Evolutionary conservation across 768 basidiomycete species (phyloP).

Genomic region (Leucosporidium creatinivorum): DNA sequence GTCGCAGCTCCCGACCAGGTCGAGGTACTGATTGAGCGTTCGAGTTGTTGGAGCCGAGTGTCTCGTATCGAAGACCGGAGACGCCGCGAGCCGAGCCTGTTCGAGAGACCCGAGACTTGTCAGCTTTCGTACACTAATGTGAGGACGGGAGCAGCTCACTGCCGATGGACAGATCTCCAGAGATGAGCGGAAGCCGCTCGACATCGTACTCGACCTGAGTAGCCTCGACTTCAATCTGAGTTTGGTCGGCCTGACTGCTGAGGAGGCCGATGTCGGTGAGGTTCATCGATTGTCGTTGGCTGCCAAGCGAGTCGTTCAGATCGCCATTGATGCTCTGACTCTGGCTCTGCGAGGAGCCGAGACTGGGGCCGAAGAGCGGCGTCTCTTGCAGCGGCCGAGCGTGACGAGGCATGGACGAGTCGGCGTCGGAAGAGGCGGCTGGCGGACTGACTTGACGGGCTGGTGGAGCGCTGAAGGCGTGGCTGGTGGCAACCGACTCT

Average conservation of each 20-base stretch:
- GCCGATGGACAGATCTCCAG: conserved; percentile 1
- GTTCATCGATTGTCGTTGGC: background rate
- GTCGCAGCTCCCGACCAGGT: conserved; percentile 10
- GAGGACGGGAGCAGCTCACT: background rate
- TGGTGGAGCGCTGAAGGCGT: background rate
- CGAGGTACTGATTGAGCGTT: background rate
- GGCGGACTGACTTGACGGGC: background rate
- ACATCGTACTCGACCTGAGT: conserved; percentile 26
- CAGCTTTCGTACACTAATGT: background rate
- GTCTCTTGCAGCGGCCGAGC: background rate
- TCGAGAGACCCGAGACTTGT: background rate
- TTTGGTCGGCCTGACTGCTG: conserved; percentile 14
- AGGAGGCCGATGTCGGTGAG: conserved; percentile 19
- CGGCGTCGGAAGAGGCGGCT: background rate
- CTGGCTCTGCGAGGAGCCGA: background rate
- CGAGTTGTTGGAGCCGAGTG: background rate
- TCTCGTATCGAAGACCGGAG: conserved; percentile 3
- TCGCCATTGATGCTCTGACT: background rate
- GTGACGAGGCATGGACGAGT: background rate
- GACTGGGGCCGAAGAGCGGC: background rate
- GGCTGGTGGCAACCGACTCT: background rate
- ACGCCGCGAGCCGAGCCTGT: no score
- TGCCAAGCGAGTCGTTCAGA: background rate
- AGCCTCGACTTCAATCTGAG: conserved; percentile 16
- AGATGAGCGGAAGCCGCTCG: background rate